These are phyloP conservation scores for Arthrobotrys entomopaga DNA, from an alignment of 2,329 filamentous ascomycete genomes.

Conservation along the genomic window DNA sequence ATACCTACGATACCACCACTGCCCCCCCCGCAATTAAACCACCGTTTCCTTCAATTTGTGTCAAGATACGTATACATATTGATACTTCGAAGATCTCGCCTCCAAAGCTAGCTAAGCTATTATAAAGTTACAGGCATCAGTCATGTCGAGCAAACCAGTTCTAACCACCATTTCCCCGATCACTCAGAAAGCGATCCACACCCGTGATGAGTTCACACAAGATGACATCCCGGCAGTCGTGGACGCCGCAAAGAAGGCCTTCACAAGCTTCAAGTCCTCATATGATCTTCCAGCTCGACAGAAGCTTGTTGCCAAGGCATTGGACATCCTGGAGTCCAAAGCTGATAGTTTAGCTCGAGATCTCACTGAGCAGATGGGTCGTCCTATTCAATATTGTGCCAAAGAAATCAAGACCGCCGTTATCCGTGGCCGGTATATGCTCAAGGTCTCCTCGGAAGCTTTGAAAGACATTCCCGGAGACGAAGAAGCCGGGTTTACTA, in stretches of 20 bases:
- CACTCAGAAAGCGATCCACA: constrained; percentile 85
- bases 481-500: constrained; percentile 84
- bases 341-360: constrained; percentile 85
- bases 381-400: constrained; percentile 85
- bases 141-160: constrained; percentile 60
- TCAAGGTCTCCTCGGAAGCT: constrained; percentile 82
- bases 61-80: too few species aligned
- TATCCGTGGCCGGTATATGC: constrained; percentile 83
- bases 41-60: too few species aligned
- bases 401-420: constrained; percentile 87
- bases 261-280: constrained; percentile 79
- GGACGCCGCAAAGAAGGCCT: constrained; percentile 76
- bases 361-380: constrained; percentile 92
- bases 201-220: constrained; percentile 77
- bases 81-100: neutral
- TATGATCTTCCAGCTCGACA: constrained; percentile 76
- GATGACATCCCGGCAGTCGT: constrained; percentile 78
- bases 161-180: constrained; percentile 86
- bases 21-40: too few species aligned
- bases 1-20: too few species aligned
- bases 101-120: too few species aligned
- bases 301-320: constrained; percentile 80
- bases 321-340: constrained; percentile 75
- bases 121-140: neutral
- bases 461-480: constrained; percentile 85